Evolutionary conservation across 768 basidiomycete species (phyloP), one percentile per base, ranked within the genome.

Genomic region (Boletus insuetus): DNA sequence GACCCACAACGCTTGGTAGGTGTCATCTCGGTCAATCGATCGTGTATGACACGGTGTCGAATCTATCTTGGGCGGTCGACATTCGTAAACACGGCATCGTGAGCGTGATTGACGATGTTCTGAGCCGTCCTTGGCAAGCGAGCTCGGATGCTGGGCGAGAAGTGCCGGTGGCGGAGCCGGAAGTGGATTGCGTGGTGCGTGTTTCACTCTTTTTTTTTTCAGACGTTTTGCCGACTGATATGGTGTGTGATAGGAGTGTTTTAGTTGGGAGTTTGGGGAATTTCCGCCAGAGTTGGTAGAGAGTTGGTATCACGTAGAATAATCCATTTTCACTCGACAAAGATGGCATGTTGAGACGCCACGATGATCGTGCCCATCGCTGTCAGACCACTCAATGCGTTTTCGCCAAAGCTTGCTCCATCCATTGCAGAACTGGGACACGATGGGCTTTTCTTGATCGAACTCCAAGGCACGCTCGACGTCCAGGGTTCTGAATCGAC

Each of bases 21-120:
- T 97, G 96, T 66, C 96, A 96, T 69, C 79, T 90, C 1, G 96
- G 96, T 12, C 81, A 82, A 67, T 82, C 86, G 3, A 91, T 97
- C 59, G 69, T 95, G 42, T 98, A 95, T 70, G 96, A 99, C 67
- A 96, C 95, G 0, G 93, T 98, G 19, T 82, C 85, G 3, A 84
- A 91, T 62, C 76, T 87, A 4, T 84, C 86, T 4, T 99, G 96
- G 96, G 58, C 82, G 1, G 92, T 93, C 26, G 85, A 94, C 66
- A 69, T 97, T 41, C 82, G 91, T 24, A 89, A 77, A 3, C 94
- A 97, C 61, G 78, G 83, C 5, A 94, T 97, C 60, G 83, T 84
- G 26, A 83, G 75, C 47, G 80, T 96, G 42, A 90, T 95, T 59
- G 88, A 94, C 54, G 79, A 79, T 51, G 56, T 96, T 19, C 74